These are phyloP conservation scores for Fusarium sarcochroum DNA, from an alignment of 2,329 filamentous ascomycete genomes.

Conservation along the genomic window DNA sequence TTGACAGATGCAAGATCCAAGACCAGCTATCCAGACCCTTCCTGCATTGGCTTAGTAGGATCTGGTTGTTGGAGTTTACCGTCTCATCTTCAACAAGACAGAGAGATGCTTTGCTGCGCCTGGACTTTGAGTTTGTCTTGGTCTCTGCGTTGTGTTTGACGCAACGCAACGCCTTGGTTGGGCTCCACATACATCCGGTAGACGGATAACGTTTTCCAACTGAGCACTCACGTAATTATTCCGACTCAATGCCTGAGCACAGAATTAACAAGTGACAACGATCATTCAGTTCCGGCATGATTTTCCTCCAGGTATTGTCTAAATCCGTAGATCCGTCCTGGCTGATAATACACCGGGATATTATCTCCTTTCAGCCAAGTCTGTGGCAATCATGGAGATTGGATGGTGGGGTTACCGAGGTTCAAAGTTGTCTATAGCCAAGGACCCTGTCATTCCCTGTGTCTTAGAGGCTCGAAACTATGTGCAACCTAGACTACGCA, in stretches of 20 bases:
- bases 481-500: neutral
- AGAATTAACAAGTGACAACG: neutral
- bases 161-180: neutral
- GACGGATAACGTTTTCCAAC: constrained; percentile 14
- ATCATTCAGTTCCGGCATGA: constrained; percentile 25
- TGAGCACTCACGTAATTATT: constrained; percentile 15
- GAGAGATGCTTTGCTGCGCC: neutral
- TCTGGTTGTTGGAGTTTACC: neutral
- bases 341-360: constrained; percentile 27
- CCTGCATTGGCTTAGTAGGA: constrained; percentile 18
- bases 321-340: constrained; percentile 33
- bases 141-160: neutral
- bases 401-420: constrained; percentile 32
- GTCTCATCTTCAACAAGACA: neutral
- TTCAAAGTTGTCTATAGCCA: neutral
- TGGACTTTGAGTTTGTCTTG: neutral
- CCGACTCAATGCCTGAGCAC: neutral
- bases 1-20: constrained; percentile 41
- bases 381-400: constrained; percentile 23
- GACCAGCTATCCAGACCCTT: constrained; percentile 27
- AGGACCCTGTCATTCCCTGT: constrained; percentile 38
- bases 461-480: constrained; percentile 35
- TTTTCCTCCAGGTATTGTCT: constrained; percentile 19
- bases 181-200: neutral
- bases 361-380: constrained; percentile 38